These are phyloP conservation scores for Poronia punctata DNA, from an alignment of 495 filamentous ascomycete species.

Conservation along the genomic window DNA sequence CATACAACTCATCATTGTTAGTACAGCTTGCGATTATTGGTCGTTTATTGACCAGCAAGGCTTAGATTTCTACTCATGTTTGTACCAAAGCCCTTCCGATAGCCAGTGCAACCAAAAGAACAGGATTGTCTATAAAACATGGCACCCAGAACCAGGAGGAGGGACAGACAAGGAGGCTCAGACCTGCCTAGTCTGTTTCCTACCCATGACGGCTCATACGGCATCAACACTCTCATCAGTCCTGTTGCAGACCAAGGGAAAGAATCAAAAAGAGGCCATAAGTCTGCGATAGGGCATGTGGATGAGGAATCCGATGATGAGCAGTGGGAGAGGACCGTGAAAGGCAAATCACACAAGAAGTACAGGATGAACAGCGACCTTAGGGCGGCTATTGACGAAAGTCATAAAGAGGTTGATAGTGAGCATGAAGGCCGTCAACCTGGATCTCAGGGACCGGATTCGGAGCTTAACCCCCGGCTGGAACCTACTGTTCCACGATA, in stretches of 20 bases:
- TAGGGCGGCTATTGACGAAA: slow-evolving; percentile 12
- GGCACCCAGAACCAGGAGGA: slow-evolving; percentile 7
- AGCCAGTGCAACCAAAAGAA: background rate
- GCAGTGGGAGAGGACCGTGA: slow-evolving; percentile 4
- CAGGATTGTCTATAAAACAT: background rate
- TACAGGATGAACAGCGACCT: slow-evolving; percentile 17
- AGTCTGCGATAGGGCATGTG: slow-evolving; percentile 5
- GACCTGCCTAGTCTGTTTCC: slow-evolving; percentile 21
- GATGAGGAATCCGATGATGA: slow-evolving; percentile 19
- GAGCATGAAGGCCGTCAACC: slow-evolving; percentile 2
- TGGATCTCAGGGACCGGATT: background rate
- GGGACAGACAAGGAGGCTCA: slow-evolving; percentile 8
- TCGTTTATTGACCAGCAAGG: too few species aligned
- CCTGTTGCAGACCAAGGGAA: slow-evolving; percentile 4
- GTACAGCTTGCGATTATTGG: too few species aligned
- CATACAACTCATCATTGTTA: too few species aligned
- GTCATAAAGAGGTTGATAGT: slow-evolving; percentile 11
- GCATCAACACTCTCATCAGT: slow-evolving; percentile 21
- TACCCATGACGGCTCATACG: slow-evolving; percentile 24
- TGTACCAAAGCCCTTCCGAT: too few species aligned
- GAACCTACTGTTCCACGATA: slow-evolving; percentile 3
- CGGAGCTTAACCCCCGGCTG: background rate
- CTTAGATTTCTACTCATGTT: too few species aligned
- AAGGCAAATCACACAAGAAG: slow-evolving; percentile 3
- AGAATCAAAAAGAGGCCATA: slow-evolving; percentile 7